Evolutionary conservation across 768 basidiomycete species (phyloP), one percentile per base, ranked within the genome.

Genomic region (Leccinum boreale): DNA sequence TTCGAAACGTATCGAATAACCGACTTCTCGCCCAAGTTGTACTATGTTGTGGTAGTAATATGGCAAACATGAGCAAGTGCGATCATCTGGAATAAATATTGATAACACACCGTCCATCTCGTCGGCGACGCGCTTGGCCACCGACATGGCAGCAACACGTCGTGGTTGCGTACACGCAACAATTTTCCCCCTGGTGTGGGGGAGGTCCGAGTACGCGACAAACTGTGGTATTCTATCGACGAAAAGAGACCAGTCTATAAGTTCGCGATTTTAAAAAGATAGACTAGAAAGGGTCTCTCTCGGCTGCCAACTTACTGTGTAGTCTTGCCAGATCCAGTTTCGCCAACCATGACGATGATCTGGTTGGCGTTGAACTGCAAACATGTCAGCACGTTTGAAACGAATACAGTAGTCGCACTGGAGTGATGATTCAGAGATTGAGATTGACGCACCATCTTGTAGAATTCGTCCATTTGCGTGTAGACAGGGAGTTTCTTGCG

Each of bases 1-100:
- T 73, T 99, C 96, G 72, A 98, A 99, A 71, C 96, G 92, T 67
- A 98, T 98, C 4, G 92, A 93, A 74, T 99, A 99, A 55, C 96
- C 96, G 61, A 98, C 96, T 61, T 98, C 88, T 66, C 91, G 87
- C 31, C 96, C 96, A 2, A 99, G 86, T 72, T 86, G 81, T 5
- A 99, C 94, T 94, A 62, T 6, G 60, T 56, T 3, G 56, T 59
- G 53, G 28, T 33, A 51, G 15, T 44, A 19, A n/a, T 9, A 31
- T 24, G 62, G 55, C n/a, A 52, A 50, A 42, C 26, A 50, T 65
- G 15, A 66, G 58, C 4, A n/a, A 7, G 24, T 31, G 19, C 5
- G 42, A 14, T 33, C 7, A 50, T 52, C 21, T 19, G 24, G n/a
- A 21, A 24, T 28, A 1, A 29, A 33, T 33, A 29, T n/a, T 26